Conservation (phyloP, 2,329 filamentous ascomycete species). For the Nothomitra cinnamomea region DNA sequence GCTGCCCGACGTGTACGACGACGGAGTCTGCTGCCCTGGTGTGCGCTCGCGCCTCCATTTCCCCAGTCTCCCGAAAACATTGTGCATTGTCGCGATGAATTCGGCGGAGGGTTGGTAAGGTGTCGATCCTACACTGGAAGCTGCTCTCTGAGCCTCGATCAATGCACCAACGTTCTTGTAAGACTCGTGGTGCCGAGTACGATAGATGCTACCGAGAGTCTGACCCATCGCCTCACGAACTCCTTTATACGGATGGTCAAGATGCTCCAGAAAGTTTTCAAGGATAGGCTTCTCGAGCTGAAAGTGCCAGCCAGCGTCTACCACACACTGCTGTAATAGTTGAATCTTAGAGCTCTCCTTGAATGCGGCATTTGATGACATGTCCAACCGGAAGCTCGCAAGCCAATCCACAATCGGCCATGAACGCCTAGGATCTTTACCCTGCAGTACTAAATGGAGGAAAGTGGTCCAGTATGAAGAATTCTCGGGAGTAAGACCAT, state of each 20-base stretch:
- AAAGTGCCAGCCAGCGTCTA: slow-evolving; percentile 91
- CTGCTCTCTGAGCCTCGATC: slow-evolving; percentile 58
- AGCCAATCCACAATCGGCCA: slow-evolving; percentile 76
- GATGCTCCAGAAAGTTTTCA: slow-evolving; percentile 72
- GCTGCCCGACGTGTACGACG: slow-evolving; percentile 84
- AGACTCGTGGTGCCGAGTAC: slow-evolving; percentile 85
- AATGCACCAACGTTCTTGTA: slow-evolving; percentile 64
- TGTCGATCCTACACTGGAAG: slow-evolving; percentile 67
- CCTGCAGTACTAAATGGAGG: slow-evolving; percentile 72
- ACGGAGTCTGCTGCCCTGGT: slow-evolving; percentile 82
- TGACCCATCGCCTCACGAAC: slow-evolving; percentile 89
- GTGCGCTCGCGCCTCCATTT: slow-evolving; percentile 71
- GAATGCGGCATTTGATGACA: slow-evolving; percentile 91
- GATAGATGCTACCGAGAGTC: slow-evolving; percentile 74
- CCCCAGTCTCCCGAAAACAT: slow-evolving; percentile 66
- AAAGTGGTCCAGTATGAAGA: slow-evolving; percentile 89
- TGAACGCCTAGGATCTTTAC: slow-evolving; percentile 73
- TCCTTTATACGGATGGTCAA: slow-evolving; percentile 95
- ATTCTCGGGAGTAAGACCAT: slow-evolving; percentile 88
- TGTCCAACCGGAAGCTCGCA: slow-evolving; percentile 74
- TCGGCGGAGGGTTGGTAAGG: slow-evolving; percentile 67
- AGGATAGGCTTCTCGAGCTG: slow-evolving; percentile 75
- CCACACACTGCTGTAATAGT: slow-evolving; percentile 72
- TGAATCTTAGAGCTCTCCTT: slow-evolving; percentile 97
- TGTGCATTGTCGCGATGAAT: slow-evolving; percentile 52